These are phyloP conservation scores for Colletotrichum sp. DNA, from an alignment of 2,329 filamentous ascomycete genomes.

Conservation along the genomic window DNA sequence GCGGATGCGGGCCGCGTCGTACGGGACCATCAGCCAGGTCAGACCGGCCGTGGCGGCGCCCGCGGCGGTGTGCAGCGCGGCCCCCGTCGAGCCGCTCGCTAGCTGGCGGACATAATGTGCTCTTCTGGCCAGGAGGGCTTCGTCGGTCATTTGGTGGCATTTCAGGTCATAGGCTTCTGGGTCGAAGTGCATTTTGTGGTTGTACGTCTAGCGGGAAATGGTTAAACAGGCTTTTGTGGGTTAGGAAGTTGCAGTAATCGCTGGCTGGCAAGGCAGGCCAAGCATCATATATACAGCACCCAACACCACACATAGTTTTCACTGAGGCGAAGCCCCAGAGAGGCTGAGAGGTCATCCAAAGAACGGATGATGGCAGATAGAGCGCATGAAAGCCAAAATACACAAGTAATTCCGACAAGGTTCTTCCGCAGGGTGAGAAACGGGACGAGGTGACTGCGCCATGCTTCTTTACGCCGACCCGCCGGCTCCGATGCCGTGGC, in stretches of 20 bases:
- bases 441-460: not conserved
- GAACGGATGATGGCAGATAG: not conserved
- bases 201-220: not conserved
- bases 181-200: conserved; percentile 39
- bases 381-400: not conserved
- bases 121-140: conserved; percentile 37
- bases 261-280: not conserved
- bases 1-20: conserved; percentile 39
- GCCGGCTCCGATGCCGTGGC: not conserved
- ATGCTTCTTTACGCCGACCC: not conserved
- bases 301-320: not conserved
- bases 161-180: conserved; percentile 44
- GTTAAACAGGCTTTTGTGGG: not conserved
- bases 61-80: conserved; percentile 37
- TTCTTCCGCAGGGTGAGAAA: not conserved
- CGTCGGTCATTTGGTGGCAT: conserved; percentile 38
- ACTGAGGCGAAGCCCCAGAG: not conserved
- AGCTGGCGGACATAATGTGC: conserved; percentile 48
- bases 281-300: not conserved
- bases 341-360: not conserved
- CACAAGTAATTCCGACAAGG: not conserved
- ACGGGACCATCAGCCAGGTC: not conserved
- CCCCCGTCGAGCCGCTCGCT: conserved; percentile 38
- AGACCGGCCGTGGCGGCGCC: conserved; percentile 37
- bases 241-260: not conserved